Base-by-base conservation (phyloP, 192 early-diverging fungal species). In the Coemansia sp. region DNA sequence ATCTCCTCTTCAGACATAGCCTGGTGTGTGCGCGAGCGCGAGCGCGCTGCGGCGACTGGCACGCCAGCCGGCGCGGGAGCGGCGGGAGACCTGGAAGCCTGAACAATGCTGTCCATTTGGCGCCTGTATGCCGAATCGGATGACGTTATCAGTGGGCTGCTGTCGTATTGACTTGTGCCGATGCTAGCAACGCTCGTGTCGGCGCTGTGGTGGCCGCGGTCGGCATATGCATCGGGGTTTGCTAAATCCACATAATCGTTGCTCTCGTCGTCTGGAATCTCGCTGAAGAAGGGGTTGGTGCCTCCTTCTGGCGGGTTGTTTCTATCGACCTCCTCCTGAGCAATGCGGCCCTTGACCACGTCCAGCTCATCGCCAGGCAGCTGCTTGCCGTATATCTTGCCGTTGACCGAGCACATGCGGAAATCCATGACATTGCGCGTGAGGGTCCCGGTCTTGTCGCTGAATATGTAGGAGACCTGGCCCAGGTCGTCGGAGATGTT, bases 371-470 rank as follows among this genome's bases (percentile, higher is more conserved):
- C 86, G n/a, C 85, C 78, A 38, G 88, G 85, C 17, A 85, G 85
- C 67, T 89, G 88, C 61, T 83, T 82, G 55, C 96, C 96, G 73
- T 99, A 99, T 9, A 89, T 79, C 25, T 86, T 85, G 14, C 95
- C 96, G 64, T 86, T 86, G 70, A 99, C 92, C 0, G 90, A 86
- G 77, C 92, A 95, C 82, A 93, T 93, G 55, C 93, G 93, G 64
- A 98, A 98, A 74, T 95, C 73, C 96, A 98, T 98, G 35, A 92
- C 87, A 67, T 98, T 98, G 65, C 90, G 89, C 9, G 96, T 98
- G 58, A 98, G 81, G 6, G 96, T 96, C 15, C 96, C 96, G 17
- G 96, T 98, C 69, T 98, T 98, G 80, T 98, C 96, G 25, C 90
- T 91, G 69, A 98, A 98, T 1, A 98, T 87, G 71, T 98, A 98